A percentile compares a stretch with the other conserved stretches of the same genome.
Conservation (phyloP, 2,329 filamentous ascomycete genomes). For the Cordyceps sp. region DNA sequence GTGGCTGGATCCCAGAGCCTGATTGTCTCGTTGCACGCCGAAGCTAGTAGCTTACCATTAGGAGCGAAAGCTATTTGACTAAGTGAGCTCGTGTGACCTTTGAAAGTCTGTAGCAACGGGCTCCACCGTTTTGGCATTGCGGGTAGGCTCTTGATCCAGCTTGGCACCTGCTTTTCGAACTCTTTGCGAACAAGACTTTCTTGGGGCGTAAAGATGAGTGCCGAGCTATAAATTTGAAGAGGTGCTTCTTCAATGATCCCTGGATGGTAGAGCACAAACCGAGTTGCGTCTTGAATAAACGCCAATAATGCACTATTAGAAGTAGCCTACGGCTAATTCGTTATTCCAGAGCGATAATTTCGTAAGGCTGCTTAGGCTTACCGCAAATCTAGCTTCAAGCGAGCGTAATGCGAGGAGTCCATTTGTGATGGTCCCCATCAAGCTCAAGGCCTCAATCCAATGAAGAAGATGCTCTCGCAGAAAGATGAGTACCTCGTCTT, state of each 20-base stretch:
- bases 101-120: background rate
- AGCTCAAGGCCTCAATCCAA: constrained; percentile 7
- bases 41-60: background rate
- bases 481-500: constrained; percentile 1
- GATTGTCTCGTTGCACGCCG: background rate
- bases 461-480: constrained; percentile 5
- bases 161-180: background rate
- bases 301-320: background rate
- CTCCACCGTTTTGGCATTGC: background rate
- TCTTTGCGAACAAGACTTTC: background rate
- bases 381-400: background rate
- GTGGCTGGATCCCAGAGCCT: background rate
- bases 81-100: background rate
- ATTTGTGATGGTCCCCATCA: background rate
- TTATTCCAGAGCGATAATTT: background rate
- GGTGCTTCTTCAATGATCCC: background rate
- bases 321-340: background rate
- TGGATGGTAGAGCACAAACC: background rate
- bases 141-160: background rate
- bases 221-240: background rate
- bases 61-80: background rate
- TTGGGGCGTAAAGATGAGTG: background rate
- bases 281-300: background rate
- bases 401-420: background rate
- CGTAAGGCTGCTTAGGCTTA: background rate